A percentile compares a stretch with the other conserved stretches of the same genome.
Evolutionary conservation across 2,329 filamentous ascomycete genomes (phyloP).

Genomic region (Trichoderma harzianum): DNA sequence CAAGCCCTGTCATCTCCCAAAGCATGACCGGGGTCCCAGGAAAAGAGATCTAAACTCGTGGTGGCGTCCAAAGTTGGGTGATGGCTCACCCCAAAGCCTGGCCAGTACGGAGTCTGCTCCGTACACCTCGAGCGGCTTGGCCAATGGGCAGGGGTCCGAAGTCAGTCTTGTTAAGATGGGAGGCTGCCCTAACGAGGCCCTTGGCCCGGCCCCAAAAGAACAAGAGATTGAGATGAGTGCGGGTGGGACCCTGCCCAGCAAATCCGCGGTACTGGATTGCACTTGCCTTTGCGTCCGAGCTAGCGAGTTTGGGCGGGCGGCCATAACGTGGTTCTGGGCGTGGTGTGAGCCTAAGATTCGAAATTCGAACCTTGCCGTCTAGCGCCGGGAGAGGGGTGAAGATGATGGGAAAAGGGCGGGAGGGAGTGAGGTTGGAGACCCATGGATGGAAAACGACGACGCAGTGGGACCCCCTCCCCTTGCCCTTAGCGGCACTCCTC

Average conservation of each 20-base stretch:
- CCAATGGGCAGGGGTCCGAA: conserved; percentile 18
- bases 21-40: conserved; percentile 21
- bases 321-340: conserved; percentile 22
- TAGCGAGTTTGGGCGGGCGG: conserved; percentile 26
- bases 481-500: conserved; percentile 4
- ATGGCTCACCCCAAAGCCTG: conserved; percentile 22
- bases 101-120: conserved; percentile 12
- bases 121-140: conserved; percentile 17
- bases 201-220: conserved; percentile 15
- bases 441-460: not conserved
- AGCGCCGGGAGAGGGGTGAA: conserved; percentile 7
- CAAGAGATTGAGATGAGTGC: conserved; percentile 20
- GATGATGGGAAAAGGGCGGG: not conserved
- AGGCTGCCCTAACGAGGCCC: conserved; percentile 16
- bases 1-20: conserved; percentile 19
- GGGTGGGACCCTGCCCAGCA: conserved; percentile 26
- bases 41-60: conserved; percentile 37
- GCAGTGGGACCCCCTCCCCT: not conserved
- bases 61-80: conserved; percentile 32
- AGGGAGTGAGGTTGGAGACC: not conserved
- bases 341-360: conserved; percentile 14
- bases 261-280: conserved; percentile 36
- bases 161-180: conserved; percentile 11
- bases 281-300: conserved; percentile 29
- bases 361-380: not conserved